Evolutionary conservation across 23 red algal genomes (phyloP).

Genomic region (Gracilaria caudata): DNA sequence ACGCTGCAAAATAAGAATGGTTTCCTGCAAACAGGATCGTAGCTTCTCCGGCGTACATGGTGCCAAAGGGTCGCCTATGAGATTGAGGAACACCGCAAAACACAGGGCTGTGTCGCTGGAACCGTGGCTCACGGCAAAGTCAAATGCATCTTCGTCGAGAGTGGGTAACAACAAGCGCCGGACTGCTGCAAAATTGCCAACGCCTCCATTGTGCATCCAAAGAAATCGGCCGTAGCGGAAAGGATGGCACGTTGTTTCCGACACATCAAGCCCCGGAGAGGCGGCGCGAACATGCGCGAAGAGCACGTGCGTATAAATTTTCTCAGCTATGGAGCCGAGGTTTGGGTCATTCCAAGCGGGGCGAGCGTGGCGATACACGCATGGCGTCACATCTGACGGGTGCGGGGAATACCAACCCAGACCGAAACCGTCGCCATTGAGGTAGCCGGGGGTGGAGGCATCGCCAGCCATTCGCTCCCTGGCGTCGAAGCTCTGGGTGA

Average conservation of each 20-base stretch:
- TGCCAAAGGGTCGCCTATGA: slow-evolving; percentile 53
- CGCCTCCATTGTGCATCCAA: slow-evolving; percentile 85
- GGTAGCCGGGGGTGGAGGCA: slow-evolving; percentile 71
- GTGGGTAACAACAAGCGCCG: slow-evolving; percentile 58
- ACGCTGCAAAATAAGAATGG: slow-evolving; percentile 55
- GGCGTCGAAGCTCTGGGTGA: slow-evolving; percentile 81
- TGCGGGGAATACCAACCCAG: slow-evolving; percentile 82
- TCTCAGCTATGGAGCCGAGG: slow-evolving; percentile 78
- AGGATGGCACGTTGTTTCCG: slow-evolving; percentile 87
- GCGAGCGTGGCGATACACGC: slow-evolving; percentile 79
- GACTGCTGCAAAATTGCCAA: slow-evolving; percentile 66
- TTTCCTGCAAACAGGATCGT: slow-evolving; percentile 56
- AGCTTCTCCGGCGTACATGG: slow-evolving; percentile 56
- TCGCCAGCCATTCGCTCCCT: slow-evolving; percentile 81
- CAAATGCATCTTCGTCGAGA: slow-evolving; percentile 65
- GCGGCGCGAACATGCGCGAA: slow-evolving; percentile 93
- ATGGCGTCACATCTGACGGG: slow-evolving; percentile 65
- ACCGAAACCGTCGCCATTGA: slow-evolving; percentile 94
- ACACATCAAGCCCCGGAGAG: slow-evolving; percentile 72
- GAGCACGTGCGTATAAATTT: slow-evolving; percentile 76
- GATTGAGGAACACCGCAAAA: slow-evolving; percentile 90
- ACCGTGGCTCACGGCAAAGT: slow-evolving; percentile 82
- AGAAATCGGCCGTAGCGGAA: slow-evolving; percentile 76
- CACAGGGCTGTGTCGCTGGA: slow-evolving; percentile 78
- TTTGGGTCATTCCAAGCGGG: slow-evolving; percentile 95